Base-by-base conservation (phyloP, 2,329 filamentous ascomycete species). In the Trichoderma sp. region DNA sequence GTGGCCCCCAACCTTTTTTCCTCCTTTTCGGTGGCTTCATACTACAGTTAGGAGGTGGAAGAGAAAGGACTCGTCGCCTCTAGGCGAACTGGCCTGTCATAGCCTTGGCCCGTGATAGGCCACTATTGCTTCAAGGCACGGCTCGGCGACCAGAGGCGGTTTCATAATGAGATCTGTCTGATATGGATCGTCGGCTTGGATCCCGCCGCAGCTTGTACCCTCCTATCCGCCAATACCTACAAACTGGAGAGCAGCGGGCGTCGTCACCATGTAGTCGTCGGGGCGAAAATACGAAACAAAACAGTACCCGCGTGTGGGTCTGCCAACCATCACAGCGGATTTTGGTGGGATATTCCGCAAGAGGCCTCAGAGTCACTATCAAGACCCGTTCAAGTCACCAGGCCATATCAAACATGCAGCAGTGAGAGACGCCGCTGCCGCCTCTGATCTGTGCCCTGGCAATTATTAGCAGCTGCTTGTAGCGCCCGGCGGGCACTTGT, bases 101-200 rank as follows among this genome's bases (percentile, higher is more conserved):
- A 24, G 40, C 37, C 53, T 27, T 14, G 6, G 52, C 52, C 11
- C 19, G 67, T 61, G 53, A 69, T 62, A 62, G 67, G 67, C 53
- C 59, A 40, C 40, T 31, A 35, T 29, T 35, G 7, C 35, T 56
- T 21, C 31, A 64, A 57, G 57, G 58, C 58, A 56, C 58, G 68
- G 49, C 52, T 58, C 43, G 68, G 53, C 53, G 62, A 55, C 61
- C 68, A 33, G 55, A 61, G 68, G 61, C 53, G 53, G 68, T 69
- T 69, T 69, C 68, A 69, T 59, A 33, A 66, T 60, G 55, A 66
- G 62, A 69, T 65, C 61, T 69, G 68, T 69, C 60, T 69, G 68
- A 69, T 69, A 60, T 69, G 35, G 68, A 69, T 69, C 68, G 62
- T 67, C 68, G 61, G 27, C 13, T 11, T n/a, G 4, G 52, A 56